A percentile compares a stretch with the other conserved stretches of the same genome.
These are phyloP conservation scores for Boletus rubropictus DNA, from an alignment of 768 basidiomycete genomes.

Conservation along the genomic window DNA sequence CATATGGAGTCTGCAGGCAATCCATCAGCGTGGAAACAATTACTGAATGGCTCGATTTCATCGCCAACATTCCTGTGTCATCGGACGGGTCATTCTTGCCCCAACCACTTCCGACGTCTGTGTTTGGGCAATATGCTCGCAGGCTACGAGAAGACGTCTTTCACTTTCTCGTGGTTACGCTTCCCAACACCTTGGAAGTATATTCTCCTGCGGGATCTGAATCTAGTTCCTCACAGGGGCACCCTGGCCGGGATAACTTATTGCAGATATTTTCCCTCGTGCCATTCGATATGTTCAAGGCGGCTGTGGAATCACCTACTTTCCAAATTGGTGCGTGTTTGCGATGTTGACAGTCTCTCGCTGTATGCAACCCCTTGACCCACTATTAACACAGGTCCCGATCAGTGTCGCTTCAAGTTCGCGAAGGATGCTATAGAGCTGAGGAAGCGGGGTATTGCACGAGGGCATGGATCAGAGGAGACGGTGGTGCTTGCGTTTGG, in stretches of 20 bases:
- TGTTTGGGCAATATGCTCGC: slow-evolving; percentile 76
- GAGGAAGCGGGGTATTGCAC: slow-evolving; percentile 71
- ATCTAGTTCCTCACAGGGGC: slow-evolving; percentile 32
- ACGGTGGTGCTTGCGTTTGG: slow-evolving; percentile 91
- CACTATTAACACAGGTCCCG: slow-evolving; percentile 48
- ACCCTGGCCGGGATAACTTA: slow-evolving; percentile 58
- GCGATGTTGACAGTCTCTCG: slow-evolving; percentile 6
- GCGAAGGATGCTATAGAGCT: slow-evolving; percentile 84
- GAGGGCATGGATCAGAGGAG: slow-evolving; percentile 71
- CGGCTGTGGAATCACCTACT: slow-evolving; percentile 68
- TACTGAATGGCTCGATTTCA: slow-evolving; percentile 70
- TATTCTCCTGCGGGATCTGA: slow-evolving; percentile 37
- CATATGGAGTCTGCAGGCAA: slow-evolving; percentile 71
- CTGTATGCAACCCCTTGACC: slow-evolving; percentile 6
- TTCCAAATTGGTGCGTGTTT: slow-evolving; percentile 67
- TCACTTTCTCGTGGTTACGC: slow-evolving; percentile 68
- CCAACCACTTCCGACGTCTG: slow-evolving; percentile 44
- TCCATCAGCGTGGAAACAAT: slow-evolving; percentile 75
- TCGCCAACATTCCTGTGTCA: slow-evolving; percentile 48
- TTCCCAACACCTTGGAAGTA: slow-evolving; percentile 62
- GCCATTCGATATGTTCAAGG: slow-evolving; percentile 85
- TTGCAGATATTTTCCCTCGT: slow-evolving; percentile 72
- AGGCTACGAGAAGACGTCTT: slow-evolving; percentile 71
- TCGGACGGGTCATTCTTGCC: slow-evolving; percentile 45
- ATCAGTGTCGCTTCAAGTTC: slow-evolving; percentile 86